Percentiles rank a stretch among this genome's conserved stretches.
phyloP scores from a whole-genome alignment of 2,329 filamentous ascomycete genomes.

The Diplodia sapinea region DNA sequence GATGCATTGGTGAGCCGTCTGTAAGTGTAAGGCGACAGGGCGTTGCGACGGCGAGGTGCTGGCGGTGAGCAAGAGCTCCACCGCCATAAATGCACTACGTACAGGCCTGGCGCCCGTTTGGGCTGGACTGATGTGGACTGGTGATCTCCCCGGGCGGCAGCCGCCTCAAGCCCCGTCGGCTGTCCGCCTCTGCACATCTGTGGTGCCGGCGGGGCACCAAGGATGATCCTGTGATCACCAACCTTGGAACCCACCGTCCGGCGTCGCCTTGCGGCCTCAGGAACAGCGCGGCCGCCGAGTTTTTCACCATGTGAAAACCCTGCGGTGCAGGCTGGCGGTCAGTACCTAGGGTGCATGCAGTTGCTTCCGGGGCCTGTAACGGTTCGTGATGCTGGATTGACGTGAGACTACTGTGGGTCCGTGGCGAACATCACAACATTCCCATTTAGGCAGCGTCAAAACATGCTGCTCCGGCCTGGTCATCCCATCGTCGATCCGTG shows the following conservation, averaged over 20 bases:
- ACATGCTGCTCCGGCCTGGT: slow-evolving; percentile 8
- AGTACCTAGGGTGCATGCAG: not conserved
- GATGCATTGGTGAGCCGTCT: not conserved
- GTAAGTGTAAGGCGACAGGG: not conserved
- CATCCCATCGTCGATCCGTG: slow-evolving; percentile 11
- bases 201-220: slow-evolving; percentile 7
- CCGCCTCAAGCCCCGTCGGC: slow-evolving; percentile 21
- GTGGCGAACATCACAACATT: slow-evolving; percentile 23
- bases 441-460: not conserved
- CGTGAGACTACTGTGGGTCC: slow-evolving; percentile 7
- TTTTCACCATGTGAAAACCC: not conserved
- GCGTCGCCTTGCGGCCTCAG: slow-evolving; percentile 12
- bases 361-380: not conserved
- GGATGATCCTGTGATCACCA: slow-evolving; percentile 26
- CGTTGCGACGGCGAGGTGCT: slow-evolving; percentile 5
- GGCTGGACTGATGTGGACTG: slow-evolving; percentile 16
- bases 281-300: not conserved
- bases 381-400: slow-evolving; percentile 7
- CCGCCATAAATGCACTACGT: not conserved
- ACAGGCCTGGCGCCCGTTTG: slow-evolving; percentile 5
- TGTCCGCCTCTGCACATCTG: slow-evolving; percentile 14
- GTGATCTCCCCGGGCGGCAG: slow-evolving; percentile 21
- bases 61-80: slow-evolving; percentile 21
- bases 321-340: slow-evolving; percentile 12
- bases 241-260: not conserved